Percentiles rank a stretch among this genome's conserved stretches.
phyloP scores from a whole-genome alignment of 1,284 basidiomycete genomes.

The Cystobasidium slooffiae region DNA sequence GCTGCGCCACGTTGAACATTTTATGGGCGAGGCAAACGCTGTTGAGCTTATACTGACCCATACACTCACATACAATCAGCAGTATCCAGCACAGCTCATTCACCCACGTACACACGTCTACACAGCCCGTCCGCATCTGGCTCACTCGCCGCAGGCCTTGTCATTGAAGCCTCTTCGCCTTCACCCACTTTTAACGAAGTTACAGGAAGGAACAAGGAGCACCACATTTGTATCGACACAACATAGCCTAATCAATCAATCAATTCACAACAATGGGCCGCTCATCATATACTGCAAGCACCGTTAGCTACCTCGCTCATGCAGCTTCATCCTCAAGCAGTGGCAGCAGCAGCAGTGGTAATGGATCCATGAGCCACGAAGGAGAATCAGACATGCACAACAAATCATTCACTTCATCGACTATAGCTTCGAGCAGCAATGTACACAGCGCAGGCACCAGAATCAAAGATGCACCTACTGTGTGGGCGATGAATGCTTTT shows the following conservation, averaged over 20 bases:
- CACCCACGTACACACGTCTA: not conserved
- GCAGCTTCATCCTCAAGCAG: not conserved
- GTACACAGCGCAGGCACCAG: not conserved
- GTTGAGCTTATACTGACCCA: not conserved
- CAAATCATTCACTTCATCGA: constrained; percentile 7
- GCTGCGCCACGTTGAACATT: not conserved
- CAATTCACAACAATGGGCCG: constrained; percentile 26
- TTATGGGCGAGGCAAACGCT: not conserved
- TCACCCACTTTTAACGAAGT: not conserved
- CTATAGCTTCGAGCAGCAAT: constrained; percentile 3
- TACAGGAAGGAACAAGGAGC: not conserved
- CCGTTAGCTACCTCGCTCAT: constrained; percentile 4
- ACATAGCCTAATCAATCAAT: not conserved
- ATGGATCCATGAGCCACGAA: not conserved
- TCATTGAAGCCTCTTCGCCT: not conserved
- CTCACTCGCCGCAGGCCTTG: not conserved
- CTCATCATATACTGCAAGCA: constrained; percentile 20
- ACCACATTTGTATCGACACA: not conserved
- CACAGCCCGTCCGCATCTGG: not conserved
- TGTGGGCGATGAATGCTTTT: constrained; percentile 24
- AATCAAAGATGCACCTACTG: constrained; percentile 28
- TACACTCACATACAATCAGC: no score
- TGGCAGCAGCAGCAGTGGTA: not conserved
- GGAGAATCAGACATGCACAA: constrained; percentile 14
- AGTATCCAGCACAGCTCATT: no score